phyloP scores from a whole-genome alignment of 2,329 filamentous ascomycete genomes.

The Hypoxylon sp. region DNA sequence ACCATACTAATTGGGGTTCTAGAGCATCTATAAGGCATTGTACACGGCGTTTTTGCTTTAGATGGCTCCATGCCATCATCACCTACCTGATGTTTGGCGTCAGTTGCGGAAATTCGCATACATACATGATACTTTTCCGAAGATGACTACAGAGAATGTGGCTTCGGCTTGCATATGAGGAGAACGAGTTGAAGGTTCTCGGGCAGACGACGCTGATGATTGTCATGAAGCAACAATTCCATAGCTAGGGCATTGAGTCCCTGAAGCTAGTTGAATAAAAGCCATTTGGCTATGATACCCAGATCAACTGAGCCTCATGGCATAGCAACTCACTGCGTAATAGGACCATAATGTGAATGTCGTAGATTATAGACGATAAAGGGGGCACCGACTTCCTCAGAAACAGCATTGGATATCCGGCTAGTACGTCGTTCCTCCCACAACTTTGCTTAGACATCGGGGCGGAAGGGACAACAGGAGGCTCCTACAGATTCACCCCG shows the following conservation, averaged over 20 bases:
- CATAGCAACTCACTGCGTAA: not conserved
- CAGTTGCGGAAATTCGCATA: conserved; percentile 29
- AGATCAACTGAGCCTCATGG: not conserved
- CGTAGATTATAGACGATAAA: not conserved
- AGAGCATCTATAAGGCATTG: conserved; percentile 38
- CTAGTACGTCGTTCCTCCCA: conserved; percentile 20
- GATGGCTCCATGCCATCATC: conserved; percentile 27
- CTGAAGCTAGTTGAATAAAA: conserved; percentile 29
- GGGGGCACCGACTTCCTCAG: conserved; percentile 1
- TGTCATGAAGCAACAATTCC: conserved; percentile 43
- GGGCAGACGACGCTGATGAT: conserved; percentile 37
- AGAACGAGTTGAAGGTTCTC: conserved; percentile 20
- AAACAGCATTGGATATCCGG: not conserved
- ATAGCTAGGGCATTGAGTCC: conserved; percentile 23
- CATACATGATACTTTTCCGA: conserved; percentile 30
- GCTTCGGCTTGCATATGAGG: conserved; percentile 35
- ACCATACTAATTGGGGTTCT: conserved; percentile 8
- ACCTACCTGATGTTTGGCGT: conserved; percentile 27
- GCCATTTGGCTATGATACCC: conserved; percentile 39
- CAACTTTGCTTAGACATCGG: not conserved
- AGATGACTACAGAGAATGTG: conserved; percentile 29
- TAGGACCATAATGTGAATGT: conserved; percentile 4
- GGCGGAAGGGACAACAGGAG: not conserved
- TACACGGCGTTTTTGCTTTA: conserved; percentile 44
- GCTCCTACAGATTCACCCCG: not conserved